Evolutionary conservation across 1,139 yeast genomes (phyloP), one percentile per base, ranked within the genome.

Genomic region (Geotrichum restrictum): DNA sequence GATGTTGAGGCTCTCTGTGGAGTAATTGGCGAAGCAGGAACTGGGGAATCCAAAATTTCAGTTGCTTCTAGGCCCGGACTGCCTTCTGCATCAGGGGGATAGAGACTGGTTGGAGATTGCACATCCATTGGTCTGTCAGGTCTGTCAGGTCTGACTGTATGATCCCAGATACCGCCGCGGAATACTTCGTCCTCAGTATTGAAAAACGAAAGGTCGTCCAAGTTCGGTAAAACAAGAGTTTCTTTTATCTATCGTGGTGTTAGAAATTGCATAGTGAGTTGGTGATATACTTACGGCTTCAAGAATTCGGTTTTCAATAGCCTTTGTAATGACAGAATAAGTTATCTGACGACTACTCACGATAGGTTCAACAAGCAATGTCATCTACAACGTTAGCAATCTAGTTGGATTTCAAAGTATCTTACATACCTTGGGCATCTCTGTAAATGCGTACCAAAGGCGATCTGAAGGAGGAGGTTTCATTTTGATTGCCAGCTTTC

Each of bases 381-480:
- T 10, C 34, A 54, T 51, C 42, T 45, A 40, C 10, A 38, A 19
- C 13, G 31, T 40, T 40, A 40, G 44, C 13, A 3, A 21, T 3
- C 7, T n/a, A n/a, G n/a, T 8, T 22, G n/a, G 5, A 8, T 3
- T 5, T 24, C 13, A 13, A 13, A 4, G 13, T 21, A 38, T 13
- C 55, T 24, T 24, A 5, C 81, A 83, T 67, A 91, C 70, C 14
- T 76, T 74, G 0, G 98, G 98, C 76, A 85, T 88, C 6, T 76
- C 69, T 59, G 83, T 88, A 67, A 89, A 93, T 1, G 88, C 81
- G 64, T 88, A 93, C 98, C 98, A 93, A 1, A 93, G 64, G 61
- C 98, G 76, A 56, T 82, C 83, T 2, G 96, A 83, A 13, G 98
- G 98, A 0, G 96, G 95, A 0, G 95, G 88, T 64, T 93, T 93